Base-by-base conservation (phyloP, 1,284 basidiomycete genomes). In the Microstroma glucosiphilum region DNA sequence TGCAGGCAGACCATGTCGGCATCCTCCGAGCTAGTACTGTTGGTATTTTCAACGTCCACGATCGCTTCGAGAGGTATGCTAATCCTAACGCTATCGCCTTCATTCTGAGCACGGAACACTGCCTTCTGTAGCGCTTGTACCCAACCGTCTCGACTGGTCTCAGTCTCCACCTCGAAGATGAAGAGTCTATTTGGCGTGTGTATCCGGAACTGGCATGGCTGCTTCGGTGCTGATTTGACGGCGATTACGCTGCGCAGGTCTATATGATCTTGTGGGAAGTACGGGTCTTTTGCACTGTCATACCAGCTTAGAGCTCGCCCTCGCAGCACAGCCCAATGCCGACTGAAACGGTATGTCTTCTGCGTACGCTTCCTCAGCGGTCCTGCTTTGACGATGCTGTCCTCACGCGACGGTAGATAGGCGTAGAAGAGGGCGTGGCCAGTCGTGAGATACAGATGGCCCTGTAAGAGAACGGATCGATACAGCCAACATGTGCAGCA, bases 341-440 rank as follows among this genome's bases (percentile, higher is more conserved):
- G 62, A 61, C 67, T 71, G 59, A 73, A 75, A 13, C 72, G 69
- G 25, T 65, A 64, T 3, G 72, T 75, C n/a, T 66, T 61, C 48
- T 64, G 62, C 2, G 72, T 75, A 7, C 60, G 63, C 58, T 75
- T 73, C 57, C 63, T 57, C 13, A 73, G 43, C 48, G 62, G 15
- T 2, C 69, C 67, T 0, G 71, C 64, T 60, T 67, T 65, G 60
- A 72, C 30, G 17, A 65, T 58, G 58, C 66, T 62, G 41, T 69
- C 65, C 15, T 69, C 68, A 26, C 67, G 66, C 15, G 68, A 68
- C 11, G 73, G 73, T 23, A 98, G 88, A 78, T 94, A 92, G 0
- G 94, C 94, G 79, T 96, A 97, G 82, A 97, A 98, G 81, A 93
- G 96, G 26, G 97, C 80, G 75, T 94, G 90, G 3, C 87, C 86